Evolutionary conservation across 495 filamentous ascomycete genomes (phyloP), one percentile per base, ranked within the genome.

Genomic region (Amorphotheca resinae): DNA sequence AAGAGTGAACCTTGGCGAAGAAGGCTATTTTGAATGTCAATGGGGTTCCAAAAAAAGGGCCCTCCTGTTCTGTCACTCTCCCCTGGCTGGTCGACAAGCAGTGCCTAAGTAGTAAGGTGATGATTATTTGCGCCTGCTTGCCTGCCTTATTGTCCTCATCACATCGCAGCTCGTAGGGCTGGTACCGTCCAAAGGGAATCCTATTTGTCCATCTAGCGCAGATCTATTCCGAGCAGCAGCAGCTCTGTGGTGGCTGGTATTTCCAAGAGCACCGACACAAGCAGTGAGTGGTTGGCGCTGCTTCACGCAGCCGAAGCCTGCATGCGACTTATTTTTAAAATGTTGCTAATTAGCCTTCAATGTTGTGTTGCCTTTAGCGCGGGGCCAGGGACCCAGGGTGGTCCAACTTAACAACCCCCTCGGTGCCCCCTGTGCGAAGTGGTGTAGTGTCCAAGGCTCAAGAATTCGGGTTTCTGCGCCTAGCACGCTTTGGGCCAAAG

Each of bases 301-400:
- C 47, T 50, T 50, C 45, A 50, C 41, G 41, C 9, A 2, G 6
- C 2, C 2, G 3, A 18, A 3, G 20, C 15, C 22, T 15, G 26
- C 21, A 9, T 25, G 38, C 18, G 9, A 30, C 20, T 16, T 38
- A 26, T 22, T 41, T 46, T 33, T 39, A 31, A 52, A 52, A 34
- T 46, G 16, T 25, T 36, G 33, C 44, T 54, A 47, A 50, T 50
- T 54, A 48, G 36, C 48, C 35, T 28, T n/a, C 36, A 45, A n/a
- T n/a, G n/a, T n/a, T n/a, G n/a, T n/a, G n/a, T n/a, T 41, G 44
- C 11, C 25, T 26, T 44, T 48, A 45, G 47, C 43, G 47, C 42
- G n/a, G n/a, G n/a, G n/a, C n/a, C n/a, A n/a, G n/a, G n/a, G n/a
- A n/a, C n/a, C n/a, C n/a, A n/a, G n/a, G n/a, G n/a, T n/a, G n/a